Evolutionary conservation across 2,329 filamentous ascomycete species (phyloP).

Genomic region (Dryadomyces sulphureus): DNA sequence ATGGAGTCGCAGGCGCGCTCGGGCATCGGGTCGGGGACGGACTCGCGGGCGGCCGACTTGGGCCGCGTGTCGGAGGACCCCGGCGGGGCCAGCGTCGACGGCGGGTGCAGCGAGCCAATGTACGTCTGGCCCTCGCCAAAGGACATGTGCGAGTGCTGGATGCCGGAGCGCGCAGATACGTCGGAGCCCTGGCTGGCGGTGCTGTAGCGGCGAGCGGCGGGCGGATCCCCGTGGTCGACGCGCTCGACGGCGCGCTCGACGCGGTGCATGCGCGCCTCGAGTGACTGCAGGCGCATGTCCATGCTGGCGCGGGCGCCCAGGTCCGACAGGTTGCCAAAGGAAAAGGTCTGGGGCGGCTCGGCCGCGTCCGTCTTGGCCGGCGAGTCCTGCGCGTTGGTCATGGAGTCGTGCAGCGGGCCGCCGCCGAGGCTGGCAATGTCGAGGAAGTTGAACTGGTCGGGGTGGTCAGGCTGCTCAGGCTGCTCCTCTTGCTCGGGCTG

Average conservation of each 20-base stretch:
- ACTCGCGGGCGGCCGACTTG: too few species aligned
- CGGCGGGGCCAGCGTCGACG: conserved; percentile 17
- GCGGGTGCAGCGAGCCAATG: conserved; percentile 26
- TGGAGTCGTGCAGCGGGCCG: neutral
- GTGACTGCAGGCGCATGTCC: conserved; percentile 30
- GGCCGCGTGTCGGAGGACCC: neutral
- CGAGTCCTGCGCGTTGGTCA: conserved; percentile 14
- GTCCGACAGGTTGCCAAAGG: conserved; percentile 10
- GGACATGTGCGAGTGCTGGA: conserved; percentile 23
- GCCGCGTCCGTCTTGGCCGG: neutral
- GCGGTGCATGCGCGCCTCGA: conserved; percentile 37
- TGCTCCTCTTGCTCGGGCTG: neutral
- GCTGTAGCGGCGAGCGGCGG: conserved; percentile 13
- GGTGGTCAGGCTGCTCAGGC: too few species aligned
- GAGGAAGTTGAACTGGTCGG: neutral
- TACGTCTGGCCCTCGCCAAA: conserved; percentile 32
- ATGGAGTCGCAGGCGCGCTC: too few species aligned
- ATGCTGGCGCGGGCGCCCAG: conserved; percentile 20
- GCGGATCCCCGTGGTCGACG: conserved; percentile 24
- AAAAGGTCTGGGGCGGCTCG: conserved; percentile 28
- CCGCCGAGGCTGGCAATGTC: neutral
- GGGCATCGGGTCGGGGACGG: too few species aligned
- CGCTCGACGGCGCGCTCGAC: conserved; percentile 38
- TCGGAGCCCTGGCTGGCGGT: conserved; percentile 23
- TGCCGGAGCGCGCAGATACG: conserved; percentile 13